A percentile compares a stretch with the other conserved stretches of the same genome.
These are phyloP conservation scores for Microbotryum silenes-acaulis DNA, from an alignment of 1,284 basidiomycete species.

Conservation along the genomic window DNA sequence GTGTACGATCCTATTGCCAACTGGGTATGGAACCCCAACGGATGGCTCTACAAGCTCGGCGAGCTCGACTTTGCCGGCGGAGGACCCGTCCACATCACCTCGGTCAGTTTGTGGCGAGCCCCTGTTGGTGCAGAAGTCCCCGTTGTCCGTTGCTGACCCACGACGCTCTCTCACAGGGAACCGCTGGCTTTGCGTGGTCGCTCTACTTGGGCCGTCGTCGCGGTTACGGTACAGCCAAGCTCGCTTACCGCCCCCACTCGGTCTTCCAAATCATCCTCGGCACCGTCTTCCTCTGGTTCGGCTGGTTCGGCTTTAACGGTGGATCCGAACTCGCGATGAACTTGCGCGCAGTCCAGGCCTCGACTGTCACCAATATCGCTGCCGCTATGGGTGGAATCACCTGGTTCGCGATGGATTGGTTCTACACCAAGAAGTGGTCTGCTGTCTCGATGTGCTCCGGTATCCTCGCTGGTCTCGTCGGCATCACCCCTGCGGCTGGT, in stretches of 20 bases:
- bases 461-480: slow-evolving; percentile 70
- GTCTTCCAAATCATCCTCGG: slow-evolving; percentile 83
- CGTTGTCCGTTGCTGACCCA: background rate
- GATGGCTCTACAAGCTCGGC: slow-evolving; percentile 86
- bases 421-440: slow-evolving; percentile 74
- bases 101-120: background rate
- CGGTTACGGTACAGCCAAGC: slow-evolving; percentile 77
- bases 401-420: slow-evolving; percentile 79
- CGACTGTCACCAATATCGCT: slow-evolving; percentile 82
- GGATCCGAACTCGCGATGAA: slow-evolving; percentile 83
- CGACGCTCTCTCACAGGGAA: slow-evolving; percentile 64
- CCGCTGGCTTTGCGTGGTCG: slow-evolving; percentile 79
- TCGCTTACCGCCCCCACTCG: slow-evolving; percentile 88
- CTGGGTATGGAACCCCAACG: slow-evolving; percentile 89
- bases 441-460: slow-evolving; percentile 97
- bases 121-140: no score
- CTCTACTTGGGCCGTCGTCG: slow-evolving; percentile 80
- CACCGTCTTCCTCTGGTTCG: slow-evolving; percentile 83
- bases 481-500: slow-evolving; percentile 85
- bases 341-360: slow-evolving; percentile 73
- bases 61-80: slow-evolving; percentile 63
- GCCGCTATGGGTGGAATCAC: slow-evolving; percentile 67
- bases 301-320: slow-evolving; percentile 75
- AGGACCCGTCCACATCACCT: slow-evolving; percentile 57
- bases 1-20: slow-evolving; percentile 77